Percentiles rank a stretch among this genome's conserved stretches.
Conservation (phyloP, 805 yeast species). For the Candida nemodendra region DNA sequence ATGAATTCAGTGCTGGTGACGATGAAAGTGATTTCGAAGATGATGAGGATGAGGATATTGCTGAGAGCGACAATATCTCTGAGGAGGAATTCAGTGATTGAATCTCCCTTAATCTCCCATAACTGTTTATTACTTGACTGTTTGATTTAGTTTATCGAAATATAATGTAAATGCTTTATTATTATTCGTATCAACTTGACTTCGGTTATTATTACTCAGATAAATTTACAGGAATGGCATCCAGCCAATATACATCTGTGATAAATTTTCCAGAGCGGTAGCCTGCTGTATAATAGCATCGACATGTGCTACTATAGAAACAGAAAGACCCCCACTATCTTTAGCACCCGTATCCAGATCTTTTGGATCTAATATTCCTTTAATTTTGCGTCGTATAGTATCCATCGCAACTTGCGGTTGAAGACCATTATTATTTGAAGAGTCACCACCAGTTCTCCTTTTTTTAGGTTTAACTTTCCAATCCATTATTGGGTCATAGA, state of each 20-base stretch:
- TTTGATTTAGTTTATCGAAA: too few species aligned
- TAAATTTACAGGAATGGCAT: slow-evolving; percentile 55
- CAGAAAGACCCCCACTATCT: slow-evolving; percentile 60
- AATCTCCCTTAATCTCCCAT: slow-evolving; percentile 1
- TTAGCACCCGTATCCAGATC: slow-evolving; percentile 35
- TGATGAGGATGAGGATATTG: slow-evolving; percentile 26
- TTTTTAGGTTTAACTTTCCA: slow-evolving; percentile 47
- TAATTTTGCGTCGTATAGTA: slow-evolving; percentile 71
- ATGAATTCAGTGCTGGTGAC: slow-evolving; percentile 27
- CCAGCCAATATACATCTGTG: slow-evolving; percentile 96
- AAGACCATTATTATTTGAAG: slow-evolving; percentile 25
- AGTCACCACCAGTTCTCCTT: slow-evolving; percentile 32
- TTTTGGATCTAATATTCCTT: slow-evolving; percentile 79
- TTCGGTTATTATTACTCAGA: too few species aligned
- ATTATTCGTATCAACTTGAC: too few species aligned
- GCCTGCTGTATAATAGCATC: slow-evolving; percentile 86
- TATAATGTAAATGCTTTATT: too few species aligned
- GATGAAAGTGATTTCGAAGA: slow-evolving; percentile 25
- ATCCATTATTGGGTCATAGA: slow-evolving; percentile 89
- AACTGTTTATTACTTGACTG: too few species aligned
- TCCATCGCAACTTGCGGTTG: slow-evolving; percentile 68
- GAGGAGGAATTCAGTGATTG: slow-evolving; percentile 34
- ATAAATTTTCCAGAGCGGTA: slow-evolving; percentile 62
- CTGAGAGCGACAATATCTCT: slow-evolving; percentile 29
- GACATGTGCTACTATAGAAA: slow-evolving; percentile 91